Evolutionary conservation across 805 yeast species (phyloP), one percentile per base, ranked within the genome.

Genomic region (Zygoascus biomembranicola): DNA sequence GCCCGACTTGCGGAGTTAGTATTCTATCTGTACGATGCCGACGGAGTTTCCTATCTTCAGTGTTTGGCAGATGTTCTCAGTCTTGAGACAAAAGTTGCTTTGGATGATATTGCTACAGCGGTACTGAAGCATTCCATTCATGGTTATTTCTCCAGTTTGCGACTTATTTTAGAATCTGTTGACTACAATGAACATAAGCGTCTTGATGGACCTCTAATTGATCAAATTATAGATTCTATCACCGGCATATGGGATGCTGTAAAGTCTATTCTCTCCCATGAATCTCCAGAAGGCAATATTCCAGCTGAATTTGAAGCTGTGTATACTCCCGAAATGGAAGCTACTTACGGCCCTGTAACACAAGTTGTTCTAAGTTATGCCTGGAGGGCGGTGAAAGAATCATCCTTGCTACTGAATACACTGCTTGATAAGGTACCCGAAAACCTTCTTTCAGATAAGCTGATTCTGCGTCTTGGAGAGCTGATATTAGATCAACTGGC

Each of bases 361-460:
- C 76, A 73, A 51, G 60, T 70, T 19, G 71, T 83, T 9, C 69
- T 80, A 11, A 84, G 85, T 59, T 87, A 81, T 62, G 79, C 89
- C 1, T 90, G 96, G 92, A 80, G 94, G 68, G 79, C 90, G 0
- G 73, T 88, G 6, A 87, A 87, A 61, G 97, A 90, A 60, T 79
- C 90, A 0, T 78, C 89, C 0, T 62, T 69, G 1, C 66, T 89
- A 35, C 55, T 88, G 19, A 75, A 76, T 9, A 65, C 68, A 0
- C 51, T 86, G 0, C 62, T 86, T 4, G 61, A 63, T 0, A 58
- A 58, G 2, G 62, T 66, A 2, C 66, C 74, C 0, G 57, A 49
- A 14, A 43, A 43, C 14, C 47, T 61, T 8, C 47, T 77, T 1
- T 54, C 61, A 1, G 63, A 66, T 14, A 59, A 58, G 2, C 42